Percentiles rank a stretch among this genome's conserved stretches.
Conservation (phyloP, 2,329 filamentous ascomycete genomes). For the Pseudogymnoascus sp. region DNA sequence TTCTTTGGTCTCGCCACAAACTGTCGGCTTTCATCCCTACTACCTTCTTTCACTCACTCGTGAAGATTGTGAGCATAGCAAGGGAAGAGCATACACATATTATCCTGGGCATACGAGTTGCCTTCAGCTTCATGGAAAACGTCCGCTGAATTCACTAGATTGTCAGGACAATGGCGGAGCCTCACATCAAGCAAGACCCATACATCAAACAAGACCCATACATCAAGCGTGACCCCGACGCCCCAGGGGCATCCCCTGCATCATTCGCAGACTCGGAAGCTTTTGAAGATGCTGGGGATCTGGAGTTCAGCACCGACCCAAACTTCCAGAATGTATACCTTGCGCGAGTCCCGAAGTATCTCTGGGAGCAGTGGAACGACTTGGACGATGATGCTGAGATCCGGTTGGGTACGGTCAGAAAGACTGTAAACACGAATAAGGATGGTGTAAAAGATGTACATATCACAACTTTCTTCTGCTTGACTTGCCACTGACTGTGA, state of each 20-base stretch:
- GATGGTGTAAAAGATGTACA: conserved; percentile 40
- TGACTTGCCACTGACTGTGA: conserved; percentile 19
- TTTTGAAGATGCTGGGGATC: conserved; percentile 58
- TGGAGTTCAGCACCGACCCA: conserved; percentile 43
- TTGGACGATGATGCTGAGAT: conserved; percentile 76
- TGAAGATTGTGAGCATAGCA: neutral
- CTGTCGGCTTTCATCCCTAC: neutral
- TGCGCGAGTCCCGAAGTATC: conserved; percentile 66
- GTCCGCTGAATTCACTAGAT: neutral
- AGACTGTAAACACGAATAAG: conserved; percentile 41
- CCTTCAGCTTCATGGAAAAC: conserved; percentile 2
- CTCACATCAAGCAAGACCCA: conserved; percentile 41
- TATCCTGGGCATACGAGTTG: neutral
- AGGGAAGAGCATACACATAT: neutral
- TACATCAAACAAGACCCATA: conserved; percentile 41
- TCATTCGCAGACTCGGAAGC: conserved; percentile 55
- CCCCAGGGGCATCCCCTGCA: conserved; percentile 33
- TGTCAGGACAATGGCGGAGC: conserved; percentile 23
- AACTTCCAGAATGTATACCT: conserved; percentile 51
- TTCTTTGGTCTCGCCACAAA: neutral
- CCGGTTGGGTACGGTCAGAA: conserved; percentile 61
- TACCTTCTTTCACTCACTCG: conserved; percentile 8
- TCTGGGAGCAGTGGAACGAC: conserved; percentile 72
- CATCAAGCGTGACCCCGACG: conserved; percentile 44
- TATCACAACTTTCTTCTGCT: conserved; percentile 19